Percentiles rank a stretch among this genome's conserved stretches.
Conservation (phyloP, 257 asterid genomes). For the Nicotiana paniculata region DNA sequence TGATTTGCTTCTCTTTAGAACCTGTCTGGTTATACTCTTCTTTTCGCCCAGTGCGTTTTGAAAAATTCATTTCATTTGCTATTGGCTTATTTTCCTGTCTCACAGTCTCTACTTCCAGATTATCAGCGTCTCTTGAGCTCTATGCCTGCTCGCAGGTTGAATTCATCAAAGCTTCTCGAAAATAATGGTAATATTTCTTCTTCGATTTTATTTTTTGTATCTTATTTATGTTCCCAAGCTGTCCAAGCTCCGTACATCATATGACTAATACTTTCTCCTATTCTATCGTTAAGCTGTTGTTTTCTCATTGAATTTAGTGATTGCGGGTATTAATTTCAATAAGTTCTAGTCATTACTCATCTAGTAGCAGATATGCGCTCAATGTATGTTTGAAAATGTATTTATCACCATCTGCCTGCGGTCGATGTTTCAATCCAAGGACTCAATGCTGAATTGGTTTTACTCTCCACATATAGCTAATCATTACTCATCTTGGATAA, state of each 20-base stretch:
- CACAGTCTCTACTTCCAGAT: constrained; percentile 97
- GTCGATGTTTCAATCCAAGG: background rate
- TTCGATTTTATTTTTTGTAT: background rate
- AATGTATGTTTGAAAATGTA: background rate
- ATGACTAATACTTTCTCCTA: background rate
- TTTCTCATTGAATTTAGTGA: background rate
- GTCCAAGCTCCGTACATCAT: background rate
- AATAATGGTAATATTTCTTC: constrained; percentile 47
- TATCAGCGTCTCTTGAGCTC: constrained; percentile 96
- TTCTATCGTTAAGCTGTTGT: background rate
- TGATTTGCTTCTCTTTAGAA: background rate
- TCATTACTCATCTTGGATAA: background rate
- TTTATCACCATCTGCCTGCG: background rate
- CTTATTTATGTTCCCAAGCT: background rate
- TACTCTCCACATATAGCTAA: constrained; percentile 1
- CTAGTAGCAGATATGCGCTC: background rate
- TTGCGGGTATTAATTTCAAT: background rate
- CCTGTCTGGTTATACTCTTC: background rate
- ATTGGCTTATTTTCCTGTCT: constrained; percentile 29
- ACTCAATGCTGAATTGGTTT: background rate
- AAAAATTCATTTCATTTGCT: constrained; percentile 22
- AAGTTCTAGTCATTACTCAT: background rate
- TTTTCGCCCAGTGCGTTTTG: background rate
- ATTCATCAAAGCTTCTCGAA: constrained; percentile 92
- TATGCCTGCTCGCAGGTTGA: constrained; percentile 90